These are phyloP conservation scores for Suhomyces tanzawaensis DNA, from an alignment of 805 yeast species.

Conservation along the genomic window DNA sequence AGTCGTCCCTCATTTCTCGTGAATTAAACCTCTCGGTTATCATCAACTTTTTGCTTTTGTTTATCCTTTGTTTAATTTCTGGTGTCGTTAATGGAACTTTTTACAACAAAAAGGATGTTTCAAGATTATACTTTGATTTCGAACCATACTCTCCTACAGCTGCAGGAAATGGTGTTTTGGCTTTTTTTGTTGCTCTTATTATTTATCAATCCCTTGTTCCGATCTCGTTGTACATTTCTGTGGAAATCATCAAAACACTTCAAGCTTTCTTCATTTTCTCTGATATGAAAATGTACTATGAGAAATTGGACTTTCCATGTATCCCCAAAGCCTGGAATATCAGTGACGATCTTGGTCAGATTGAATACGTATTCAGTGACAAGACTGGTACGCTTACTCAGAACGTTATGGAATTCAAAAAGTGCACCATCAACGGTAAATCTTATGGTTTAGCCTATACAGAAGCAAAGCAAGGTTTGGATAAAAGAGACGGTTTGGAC, in stretches of 20 bases:
- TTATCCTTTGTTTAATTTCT: constrained; percentile 64
- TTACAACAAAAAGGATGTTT: constrained; percentile 45
- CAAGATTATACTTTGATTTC: constrained; percentile 65
- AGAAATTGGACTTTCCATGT: constrained; percentile 71
- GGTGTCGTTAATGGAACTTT: constrained; percentile 71
- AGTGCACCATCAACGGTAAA: constrained; percentile 71
- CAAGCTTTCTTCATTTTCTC: constrained; percentile 80
- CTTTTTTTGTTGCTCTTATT: constrained; percentile 74
- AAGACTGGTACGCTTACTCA: constrained; percentile 84
- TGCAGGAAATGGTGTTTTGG: constrained; percentile 64
- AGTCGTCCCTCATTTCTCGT: constrained; percentile 68
- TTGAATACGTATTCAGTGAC: constrained; percentile 81
- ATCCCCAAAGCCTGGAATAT: constrained; percentile 84
- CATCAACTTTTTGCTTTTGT: constrained; percentile 62
- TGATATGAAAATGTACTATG: constrained; percentile 70
- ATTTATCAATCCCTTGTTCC: constrained; percentile 80
- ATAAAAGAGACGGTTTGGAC: constrained; percentile 75
- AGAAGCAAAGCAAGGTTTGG: constrained; percentile 76
- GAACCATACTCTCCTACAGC: constrained; percentile 68
- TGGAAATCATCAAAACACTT: constrained; percentile 78
- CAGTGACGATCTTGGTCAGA: constrained; percentile 82
- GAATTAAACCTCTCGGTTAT: constrained; percentile 71
- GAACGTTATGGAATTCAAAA: constrained; percentile 82
- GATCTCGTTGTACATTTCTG: constrained; percentile 75
- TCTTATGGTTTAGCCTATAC: constrained; percentile 80